phyloP scores from a whole-genome alignment of 177 flowering plant genomes.

The Vitis hybrid region DNA sequence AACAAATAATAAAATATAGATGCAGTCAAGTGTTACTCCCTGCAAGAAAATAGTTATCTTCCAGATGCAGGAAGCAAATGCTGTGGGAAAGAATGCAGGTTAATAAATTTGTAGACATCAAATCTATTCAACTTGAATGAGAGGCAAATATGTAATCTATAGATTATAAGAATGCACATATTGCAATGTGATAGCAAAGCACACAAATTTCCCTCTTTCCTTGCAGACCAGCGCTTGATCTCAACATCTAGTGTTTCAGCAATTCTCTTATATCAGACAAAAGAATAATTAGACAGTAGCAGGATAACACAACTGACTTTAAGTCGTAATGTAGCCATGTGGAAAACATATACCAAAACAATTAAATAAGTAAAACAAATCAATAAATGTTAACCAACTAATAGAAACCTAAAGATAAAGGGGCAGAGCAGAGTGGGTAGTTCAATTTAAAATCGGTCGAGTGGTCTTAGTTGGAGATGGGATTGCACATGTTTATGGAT shows the following conservation, averaged over 20 bases:
- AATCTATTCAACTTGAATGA: too few relatives aligned
- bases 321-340: neutral
- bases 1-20: too few relatives aligned
- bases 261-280: constrained; percentile 54
- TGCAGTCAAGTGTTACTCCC: too few relatives aligned
- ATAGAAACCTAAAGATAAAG: neutral
- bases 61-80: too few relatives aligned
- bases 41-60: too few relatives aligned
- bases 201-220: constrained; percentile 96
- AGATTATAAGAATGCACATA: constrained; percentile 30
- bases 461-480: too few relatives aligned
- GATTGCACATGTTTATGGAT: too few relatives aligned
- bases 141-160: too few relatives aligned
- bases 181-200: constrained; percentile 89
- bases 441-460: neutral
- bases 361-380: neutral
- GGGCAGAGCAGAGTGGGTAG: too few relatives aligned
- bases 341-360: neutral
- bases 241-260: constrained; percentile 72
- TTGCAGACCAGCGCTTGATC: constrained; percentile 94
- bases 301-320: neutral
- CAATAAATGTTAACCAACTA: neutral
- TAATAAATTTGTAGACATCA: too few relatives aligned
- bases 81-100: too few relatives aligned
- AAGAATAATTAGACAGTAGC: constrained; percentile 9